phyloP scores from a whole-genome alignment of 2,329 filamentous ascomycete genomes.

The Calonectria fujianensis region DNA sequence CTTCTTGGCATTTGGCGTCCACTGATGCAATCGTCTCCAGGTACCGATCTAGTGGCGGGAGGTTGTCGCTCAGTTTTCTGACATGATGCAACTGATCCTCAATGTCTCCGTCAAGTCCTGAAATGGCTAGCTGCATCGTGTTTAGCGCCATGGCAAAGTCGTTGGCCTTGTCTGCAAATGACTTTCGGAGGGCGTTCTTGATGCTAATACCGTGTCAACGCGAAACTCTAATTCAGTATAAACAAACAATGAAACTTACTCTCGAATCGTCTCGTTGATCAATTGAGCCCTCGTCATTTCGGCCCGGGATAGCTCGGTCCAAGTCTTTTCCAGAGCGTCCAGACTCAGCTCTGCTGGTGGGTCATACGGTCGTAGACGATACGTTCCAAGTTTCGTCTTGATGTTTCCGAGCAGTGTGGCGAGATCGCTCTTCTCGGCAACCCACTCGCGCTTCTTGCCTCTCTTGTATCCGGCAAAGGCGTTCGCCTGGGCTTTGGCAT shows the following conservation, averaged over 20 bases:
- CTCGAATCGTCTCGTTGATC: slow-evolving; percentile 98
- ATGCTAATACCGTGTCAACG: slow-evolving; percentile 74
- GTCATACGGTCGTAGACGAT: slow-evolving; percentile 91
- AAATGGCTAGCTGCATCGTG: slow-evolving; percentile 95
- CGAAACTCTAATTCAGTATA: neutral
- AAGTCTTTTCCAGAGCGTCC: slow-evolving; percentile 88
- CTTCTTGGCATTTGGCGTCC: slow-evolving; percentile 92
- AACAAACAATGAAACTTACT: slow-evolving; percentile 72
- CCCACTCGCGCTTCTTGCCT: slow-evolving; percentile 94
- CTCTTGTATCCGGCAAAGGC: slow-evolving; percentile 93
- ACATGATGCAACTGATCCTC: slow-evolving; percentile 96
- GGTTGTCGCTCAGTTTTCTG: slow-evolving; percentile 86
- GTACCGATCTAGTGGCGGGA: slow-evolving; percentile 93
- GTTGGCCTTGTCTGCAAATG: slow-evolving; percentile 98
- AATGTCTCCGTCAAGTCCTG: slow-evolving; percentile 96
- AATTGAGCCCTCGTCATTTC: slow-evolving; percentile 93
- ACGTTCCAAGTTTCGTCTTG: slow-evolving; percentile 98
- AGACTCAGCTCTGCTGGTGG: slow-evolving; percentile 89
- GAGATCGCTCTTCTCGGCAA: slow-evolving; percentile 97
- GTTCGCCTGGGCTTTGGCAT: slow-evolving; percentile 90
- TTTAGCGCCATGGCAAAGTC: slow-evolving; percentile 97
- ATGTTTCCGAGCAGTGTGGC: slow-evolving; percentile 96
- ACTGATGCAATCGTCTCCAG: slow-evolving; percentile 90
- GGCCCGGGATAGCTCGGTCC: slow-evolving; percentile 85
- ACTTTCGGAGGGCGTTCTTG: slow-evolving; percentile 93